Conservation (phyloP, 192 early-diverging fungal species). For the Neocallimastix lanati region DNA sequence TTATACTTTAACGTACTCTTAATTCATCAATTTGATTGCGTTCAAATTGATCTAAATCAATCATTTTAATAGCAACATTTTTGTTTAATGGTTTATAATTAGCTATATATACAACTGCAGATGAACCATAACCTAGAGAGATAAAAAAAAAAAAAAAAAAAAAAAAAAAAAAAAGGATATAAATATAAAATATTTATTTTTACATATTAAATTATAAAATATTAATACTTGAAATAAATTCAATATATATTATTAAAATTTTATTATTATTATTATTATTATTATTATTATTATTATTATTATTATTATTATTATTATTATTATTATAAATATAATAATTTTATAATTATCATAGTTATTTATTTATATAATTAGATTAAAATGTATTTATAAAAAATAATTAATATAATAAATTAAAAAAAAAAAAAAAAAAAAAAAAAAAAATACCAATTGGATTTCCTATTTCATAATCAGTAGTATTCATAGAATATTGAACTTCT, state of each 20-base stretch:
- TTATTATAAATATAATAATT: too few species aligned
- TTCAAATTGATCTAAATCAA: conserved; percentile 80
- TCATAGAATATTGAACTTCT: neutral
- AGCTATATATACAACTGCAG: conserved; percentile 66
- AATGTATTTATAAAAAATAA: too few species aligned
- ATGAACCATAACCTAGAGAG: conserved; percentile 60
- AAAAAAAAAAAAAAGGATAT: neutral
- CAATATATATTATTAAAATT: too few species aligned
- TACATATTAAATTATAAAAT: too few species aligned
- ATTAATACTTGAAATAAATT: too few species aligned
- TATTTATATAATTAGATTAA: too few species aligned
- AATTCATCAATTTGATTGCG: conserved; percentile 82
- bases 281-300: too few species aligned
- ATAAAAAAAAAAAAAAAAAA: neutral
- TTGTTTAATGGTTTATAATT: conserved; percentile 50
- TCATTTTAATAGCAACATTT: conserved; percentile 61
- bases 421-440: neutral
- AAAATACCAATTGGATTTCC: neutral
- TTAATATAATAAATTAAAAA: too few species aligned
- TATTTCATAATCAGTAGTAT: neutral
- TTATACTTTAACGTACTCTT: conserved; percentile 25
- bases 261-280: too few species aligned
- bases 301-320: too few species aligned
- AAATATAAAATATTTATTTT: too few species aligned
- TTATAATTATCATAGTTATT: too few species aligned